Conservation (phyloP, 192 early-diverging fungal species). For the Backusella tuberculispora region DNA sequence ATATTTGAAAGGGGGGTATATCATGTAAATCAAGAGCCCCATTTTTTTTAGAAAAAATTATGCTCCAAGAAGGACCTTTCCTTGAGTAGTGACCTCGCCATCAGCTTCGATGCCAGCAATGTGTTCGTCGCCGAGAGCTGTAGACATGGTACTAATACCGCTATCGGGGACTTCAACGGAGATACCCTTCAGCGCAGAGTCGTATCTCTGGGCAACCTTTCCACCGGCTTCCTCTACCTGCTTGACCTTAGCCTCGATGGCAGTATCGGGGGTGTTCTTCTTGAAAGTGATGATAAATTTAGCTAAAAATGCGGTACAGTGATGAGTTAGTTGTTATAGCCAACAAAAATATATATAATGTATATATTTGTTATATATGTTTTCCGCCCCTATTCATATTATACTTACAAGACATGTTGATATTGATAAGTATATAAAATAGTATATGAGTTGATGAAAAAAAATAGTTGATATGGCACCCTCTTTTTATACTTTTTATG, state of each 20-base stretch:
- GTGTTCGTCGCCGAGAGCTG: neutral
- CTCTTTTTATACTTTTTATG: neutral
- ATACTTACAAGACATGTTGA: neutral
- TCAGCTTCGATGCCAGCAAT: constrained; percentile 37
- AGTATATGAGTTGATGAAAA: neutral
- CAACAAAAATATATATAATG: neutral
- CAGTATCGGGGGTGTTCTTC: constrained; percentile 31
- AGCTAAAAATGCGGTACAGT: neutral
- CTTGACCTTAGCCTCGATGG: constrained; percentile 31
- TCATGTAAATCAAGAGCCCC: neutral
- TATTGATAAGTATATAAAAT: neutral
- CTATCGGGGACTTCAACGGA: constrained; percentile 35
- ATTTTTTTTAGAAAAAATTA: too few species aligned
- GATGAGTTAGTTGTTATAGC: neutral
- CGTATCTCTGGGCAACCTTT: constrained; percentile 35
- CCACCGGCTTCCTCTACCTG: constrained; percentile 27
- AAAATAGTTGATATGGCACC: neutral
- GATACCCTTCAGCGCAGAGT: constrained; percentile 37
- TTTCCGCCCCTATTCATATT: neutral
- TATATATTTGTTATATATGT: neutral
- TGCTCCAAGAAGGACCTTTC: constrained; percentile 10
- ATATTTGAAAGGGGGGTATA: neutral
- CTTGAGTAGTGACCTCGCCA: constrained; percentile 42
- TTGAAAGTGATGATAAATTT: constrained; percentile 43
- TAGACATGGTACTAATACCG: constrained; percentile 22